phyloP scores from a whole-genome alignment of 2,329 filamentous ascomycete species.

The Aspergillus flavus region DNA sequence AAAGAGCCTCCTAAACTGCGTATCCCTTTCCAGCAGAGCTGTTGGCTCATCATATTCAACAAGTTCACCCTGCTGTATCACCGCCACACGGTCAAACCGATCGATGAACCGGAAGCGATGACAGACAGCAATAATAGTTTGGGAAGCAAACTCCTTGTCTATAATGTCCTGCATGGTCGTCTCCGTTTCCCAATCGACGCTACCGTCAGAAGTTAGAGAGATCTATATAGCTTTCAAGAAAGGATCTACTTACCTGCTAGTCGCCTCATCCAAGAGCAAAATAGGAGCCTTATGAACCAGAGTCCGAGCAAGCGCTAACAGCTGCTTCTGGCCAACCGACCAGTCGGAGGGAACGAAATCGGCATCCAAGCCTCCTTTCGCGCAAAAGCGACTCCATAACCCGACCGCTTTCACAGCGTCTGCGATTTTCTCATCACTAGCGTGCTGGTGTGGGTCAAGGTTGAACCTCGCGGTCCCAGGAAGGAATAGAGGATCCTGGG shows the following conservation, averaged over 20 bases:
- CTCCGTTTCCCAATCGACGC: constrained; percentile 23
- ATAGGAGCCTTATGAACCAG: constrained; percentile 44
- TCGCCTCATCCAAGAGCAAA: constrained; percentile 24
- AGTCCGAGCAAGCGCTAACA: constrained; percentile 71
- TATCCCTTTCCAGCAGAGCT: constrained; percentile 1
- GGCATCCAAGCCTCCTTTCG: constrained; percentile 26
- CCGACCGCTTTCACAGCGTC: constrained; percentile 24
- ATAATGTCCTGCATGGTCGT: constrained; percentile 31
- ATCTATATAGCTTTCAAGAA: not conserved
- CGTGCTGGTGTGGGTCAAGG: constrained; percentile 31
- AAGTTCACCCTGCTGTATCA: constrained; percentile 28
- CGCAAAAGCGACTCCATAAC: constrained; percentile 26
- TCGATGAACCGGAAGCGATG: constrained; percentile 31
- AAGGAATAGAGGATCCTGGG: constrained; percentile 30
- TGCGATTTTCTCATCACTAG: constrained; percentile 28
- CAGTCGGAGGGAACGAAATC: constrained; percentile 50
- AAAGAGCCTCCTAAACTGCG: not conserved
- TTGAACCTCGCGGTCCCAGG: constrained; percentile 30
- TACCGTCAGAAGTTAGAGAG: not conserved
- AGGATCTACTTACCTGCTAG: constrained; percentile 18
- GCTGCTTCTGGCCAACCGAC: constrained; percentile 72
- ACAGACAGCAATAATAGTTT: constrained; percentile 33
- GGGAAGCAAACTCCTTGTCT: constrained; percentile 24
- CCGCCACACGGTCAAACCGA: constrained; percentile 29
- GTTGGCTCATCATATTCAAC: constrained; percentile 17